Conservation (phyloP, 495 filamentous ascomycete genomes). For the Lentithecium fluviatile region DNA sequence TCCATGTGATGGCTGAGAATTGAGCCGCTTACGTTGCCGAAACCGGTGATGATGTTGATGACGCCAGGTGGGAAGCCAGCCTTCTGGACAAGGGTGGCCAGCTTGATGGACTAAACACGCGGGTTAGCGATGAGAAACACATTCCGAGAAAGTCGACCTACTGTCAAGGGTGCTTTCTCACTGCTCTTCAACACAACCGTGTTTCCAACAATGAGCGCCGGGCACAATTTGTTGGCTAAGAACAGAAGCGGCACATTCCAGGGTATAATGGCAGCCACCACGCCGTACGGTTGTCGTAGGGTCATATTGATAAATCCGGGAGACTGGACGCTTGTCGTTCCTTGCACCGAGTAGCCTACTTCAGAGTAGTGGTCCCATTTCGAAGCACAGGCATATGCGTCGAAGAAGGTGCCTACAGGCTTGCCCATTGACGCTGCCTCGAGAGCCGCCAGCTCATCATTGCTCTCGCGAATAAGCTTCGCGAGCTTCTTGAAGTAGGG, state of each 20-base stretch:
- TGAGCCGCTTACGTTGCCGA: conserved; percentile 38
- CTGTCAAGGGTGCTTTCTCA: conserved; percentile 44
- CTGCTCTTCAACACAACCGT: conserved; percentile 43
- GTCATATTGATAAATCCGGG: conserved; percentile 40
- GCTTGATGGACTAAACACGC: conserved; percentile 32
- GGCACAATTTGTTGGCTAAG: conserved; percentile 38
- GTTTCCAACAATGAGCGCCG: conserved; percentile 42
- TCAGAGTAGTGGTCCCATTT: conserved; percentile 35
- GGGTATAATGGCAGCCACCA: conserved; percentile 43
- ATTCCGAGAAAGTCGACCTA: conserved; percentile 12
- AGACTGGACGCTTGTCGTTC: conserved; percentile 39
- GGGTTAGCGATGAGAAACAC: background rate
- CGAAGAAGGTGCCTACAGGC: conserved; percentile 45
- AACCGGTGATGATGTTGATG: conserved; percentile 43
- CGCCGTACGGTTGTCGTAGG: conserved; percentile 43
- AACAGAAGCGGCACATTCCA: conserved; percentile 44
- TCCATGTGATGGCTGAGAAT: conserved; percentile 41
- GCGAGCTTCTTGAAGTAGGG: conserved; percentile 54
- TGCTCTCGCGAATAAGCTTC: conserved; percentile 48
- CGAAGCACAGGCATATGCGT: conserved; percentile 31
- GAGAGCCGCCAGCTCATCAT: conserved; percentile 53
- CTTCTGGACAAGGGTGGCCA: conserved; percentile 39
- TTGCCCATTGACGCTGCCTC: conserved; percentile 55
- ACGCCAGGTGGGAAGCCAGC: conserved; percentile 45
- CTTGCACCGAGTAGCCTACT: conserved; percentile 33